Conservation (phyloP, 1,284 basidiomycete species). For the Hypsizygus ulmarius region DNA sequence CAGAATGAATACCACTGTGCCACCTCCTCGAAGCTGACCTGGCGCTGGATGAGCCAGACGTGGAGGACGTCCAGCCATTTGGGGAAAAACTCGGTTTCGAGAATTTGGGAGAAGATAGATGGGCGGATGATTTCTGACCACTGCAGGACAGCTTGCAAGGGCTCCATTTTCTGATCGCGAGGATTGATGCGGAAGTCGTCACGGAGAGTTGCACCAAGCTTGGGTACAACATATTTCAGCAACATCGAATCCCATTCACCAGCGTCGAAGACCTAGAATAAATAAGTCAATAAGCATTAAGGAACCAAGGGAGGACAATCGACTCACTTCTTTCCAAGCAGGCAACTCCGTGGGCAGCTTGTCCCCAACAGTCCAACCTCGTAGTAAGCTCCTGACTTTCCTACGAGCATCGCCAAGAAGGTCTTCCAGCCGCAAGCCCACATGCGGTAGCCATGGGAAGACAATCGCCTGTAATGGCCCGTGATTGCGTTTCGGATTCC, state of each 20-base stretch:
- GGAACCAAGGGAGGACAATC: constrained; percentile 16
- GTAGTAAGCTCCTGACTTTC: constrained; percentile 77
- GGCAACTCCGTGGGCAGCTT: constrained; percentile 72
- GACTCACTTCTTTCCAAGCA: constrained; percentile 79
- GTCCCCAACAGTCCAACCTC: constrained; percentile 76
- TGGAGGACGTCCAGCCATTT: constrained; percentile 94
- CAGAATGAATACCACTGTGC: constrained; percentile 91
- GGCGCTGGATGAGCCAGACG: constrained; percentile 85
- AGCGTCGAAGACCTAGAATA: constrained; percentile 62
- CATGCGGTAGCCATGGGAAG: constrained; percentile 93
- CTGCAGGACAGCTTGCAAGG: constrained; percentile 71
- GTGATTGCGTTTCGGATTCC: constrained; percentile 63
- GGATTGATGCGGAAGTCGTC: constrained; percentile 88
- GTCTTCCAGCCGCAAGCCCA: constrained; percentile 77
- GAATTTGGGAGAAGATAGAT: constrained; percentile 75
- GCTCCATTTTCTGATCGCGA: constrained; percentile 82
- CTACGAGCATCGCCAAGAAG: constrained; percentile 83
- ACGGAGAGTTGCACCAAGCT: constrained; percentile 78
- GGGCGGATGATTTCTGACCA: constrained; percentile 78
- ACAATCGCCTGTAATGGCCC: constrained; percentile 77
- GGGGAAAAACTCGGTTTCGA: constrained; percentile 92
- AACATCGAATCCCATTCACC: constrained; percentile 91
- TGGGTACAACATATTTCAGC: constrained; percentile 88
- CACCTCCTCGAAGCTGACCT: constrained; percentile 85
- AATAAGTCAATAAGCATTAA: constrained; percentile 16